Conservation (phyloP, 2,329 filamentous ascomycete genomes). For the Pseudocercospora cruenta region DNA sequence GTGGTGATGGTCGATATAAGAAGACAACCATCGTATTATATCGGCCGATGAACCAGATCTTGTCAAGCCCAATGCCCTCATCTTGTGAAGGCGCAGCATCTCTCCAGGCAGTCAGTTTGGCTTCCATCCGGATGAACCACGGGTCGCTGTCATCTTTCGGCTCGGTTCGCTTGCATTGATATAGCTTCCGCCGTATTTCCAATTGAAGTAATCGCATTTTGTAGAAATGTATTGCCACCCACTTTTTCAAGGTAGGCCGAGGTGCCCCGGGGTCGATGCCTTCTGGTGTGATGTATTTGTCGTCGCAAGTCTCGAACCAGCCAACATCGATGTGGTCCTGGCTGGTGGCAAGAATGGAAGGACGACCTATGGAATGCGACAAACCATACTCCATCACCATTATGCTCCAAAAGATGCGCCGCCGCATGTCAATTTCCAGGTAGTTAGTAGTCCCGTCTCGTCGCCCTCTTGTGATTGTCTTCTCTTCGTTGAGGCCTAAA, state of each 20-base stretch:
- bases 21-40: conserved; percentile 89
- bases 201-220: conserved; percentile 87
- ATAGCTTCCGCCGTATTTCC: conserved; percentile 83
- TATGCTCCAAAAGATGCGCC: conserved; percentile 85
- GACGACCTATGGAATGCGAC: conserved; percentile 83
- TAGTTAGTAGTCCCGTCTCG: conserved; percentile 65
- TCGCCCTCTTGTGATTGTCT: conserved; percentile 72
- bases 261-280: conserved; percentile 73
- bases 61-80: conserved; percentile 71
- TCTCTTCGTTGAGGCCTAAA: conserved; percentile 83
- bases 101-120: conserved; percentile 78
- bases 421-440: conserved; percentile 83
- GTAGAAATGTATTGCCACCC: conserved; percentile 88
- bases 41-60: conserved; percentile 64
- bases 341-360: conserved; percentile 79
- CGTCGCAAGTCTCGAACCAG: conserved; percentile 81
- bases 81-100: conserved; percentile 73
- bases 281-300: conserved; percentile 76
- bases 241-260: conserved; percentile 74
- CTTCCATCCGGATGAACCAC: conserved; percentile 82
- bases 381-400: conserved; percentile 87
- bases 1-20: conserved; percentile 86
- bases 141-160: conserved; percentile 80
- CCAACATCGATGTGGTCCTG: conserved; percentile 82
- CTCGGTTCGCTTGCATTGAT: conserved; percentile 78